Evolutionary conservation across 345 rosid species (phyloP).

Genomic region (Draba incana): DNA sequence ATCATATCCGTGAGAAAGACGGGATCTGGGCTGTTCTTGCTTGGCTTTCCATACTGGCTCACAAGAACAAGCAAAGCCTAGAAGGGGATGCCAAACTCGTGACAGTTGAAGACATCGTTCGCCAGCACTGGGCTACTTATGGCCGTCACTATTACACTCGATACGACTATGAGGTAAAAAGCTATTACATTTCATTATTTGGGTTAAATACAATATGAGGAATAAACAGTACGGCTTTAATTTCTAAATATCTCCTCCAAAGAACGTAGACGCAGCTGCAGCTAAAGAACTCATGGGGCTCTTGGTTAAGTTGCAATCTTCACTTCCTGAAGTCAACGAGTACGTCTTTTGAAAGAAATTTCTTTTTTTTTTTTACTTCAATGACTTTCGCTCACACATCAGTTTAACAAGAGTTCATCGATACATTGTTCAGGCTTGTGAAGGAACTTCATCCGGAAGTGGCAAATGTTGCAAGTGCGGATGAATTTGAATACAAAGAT

Average conservation of each 20-base stretch:
- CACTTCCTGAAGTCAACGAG: constrained; percentile 73
- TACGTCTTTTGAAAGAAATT: constrained; percentile 36
- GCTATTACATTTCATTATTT: background rate
- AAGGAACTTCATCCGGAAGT: constrained; percentile 63
- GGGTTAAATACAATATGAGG: background rate
- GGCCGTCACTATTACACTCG: constrained; percentile 95
- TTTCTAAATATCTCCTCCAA: constrained; percentile 30
- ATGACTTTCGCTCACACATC: background rate
- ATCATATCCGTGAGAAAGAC: constrained; percentile 92
- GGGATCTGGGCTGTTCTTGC: constrained; percentile 98
- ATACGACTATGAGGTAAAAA: constrained; percentile 84
- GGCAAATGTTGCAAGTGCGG: constrained; percentile 66
- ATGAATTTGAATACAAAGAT: constrained; percentile 95
- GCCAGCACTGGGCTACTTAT: constrained; percentile 37
- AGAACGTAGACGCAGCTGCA: constrained; percentile 89
- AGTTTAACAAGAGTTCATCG: constrained; percentile 5
- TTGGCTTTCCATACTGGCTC: constrained; percentile 86
- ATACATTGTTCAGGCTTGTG: constrained; percentile 52
- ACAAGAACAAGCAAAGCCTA: constrained; percentile 70
- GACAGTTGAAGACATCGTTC: no score
- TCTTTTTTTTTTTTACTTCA: background rate
- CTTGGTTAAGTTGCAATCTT: constrained; percentile 77
- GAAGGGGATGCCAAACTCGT: constrained; percentile 57
- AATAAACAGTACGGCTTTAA: constrained; percentile 17
- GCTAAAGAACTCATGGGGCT: constrained; percentile 83